These are phyloP conservation scores for Allium cepa DNA, from an alignment of 106 monocot genomes.

Conservation along the genomic window DNA sequence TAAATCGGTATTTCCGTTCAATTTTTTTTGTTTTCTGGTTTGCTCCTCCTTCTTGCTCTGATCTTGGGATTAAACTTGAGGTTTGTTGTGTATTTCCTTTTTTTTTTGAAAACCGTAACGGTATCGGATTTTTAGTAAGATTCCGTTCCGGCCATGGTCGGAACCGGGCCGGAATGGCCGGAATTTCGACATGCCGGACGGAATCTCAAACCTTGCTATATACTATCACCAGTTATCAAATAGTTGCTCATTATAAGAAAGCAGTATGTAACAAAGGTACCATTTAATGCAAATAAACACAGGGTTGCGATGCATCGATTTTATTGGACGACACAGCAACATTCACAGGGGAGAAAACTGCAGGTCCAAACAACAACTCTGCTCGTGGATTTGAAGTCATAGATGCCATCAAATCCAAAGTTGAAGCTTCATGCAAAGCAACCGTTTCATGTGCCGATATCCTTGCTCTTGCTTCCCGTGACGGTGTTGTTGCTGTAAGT, in stretches of 20 bases:
- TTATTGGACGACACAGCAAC: slow-evolving; percentile 7
- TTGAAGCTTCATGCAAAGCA: neutral
- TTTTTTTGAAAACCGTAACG: too few relatives aligned
- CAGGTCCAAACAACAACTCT: neutral
- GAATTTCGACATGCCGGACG: too few relatives aligned
- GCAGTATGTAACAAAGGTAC: neutral
- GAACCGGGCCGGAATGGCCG: too few relatives aligned
- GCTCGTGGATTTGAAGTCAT: slow-evolving; percentile 8
- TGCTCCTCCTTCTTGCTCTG: too few relatives aligned
- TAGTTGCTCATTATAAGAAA: neutral
- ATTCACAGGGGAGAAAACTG: slow-evolving; percentile 9
- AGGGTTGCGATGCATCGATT: slow-evolving; percentile 14
- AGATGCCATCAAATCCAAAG: slow-evolving; percentile 4
- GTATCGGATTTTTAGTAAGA: too few relatives aligned
- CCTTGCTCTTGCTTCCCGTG: neutral
- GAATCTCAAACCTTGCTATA: too few relatives aligned
- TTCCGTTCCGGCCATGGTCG: too few relatives aligned
- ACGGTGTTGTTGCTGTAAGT: neutral
- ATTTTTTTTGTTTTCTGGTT: too few relatives aligned
- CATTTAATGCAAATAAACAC: neutral
- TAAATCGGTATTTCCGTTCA: too few relatives aligned
- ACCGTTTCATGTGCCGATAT: slow-evolving; percentile 12
- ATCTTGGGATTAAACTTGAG: too few relatives aligned
- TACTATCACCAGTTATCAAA: neutral
- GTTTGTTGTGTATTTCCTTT: too few relatives aligned